Conservation (phyloP, 1,284 basidiomycete species). For the Marasmius fiardii region DNA sequence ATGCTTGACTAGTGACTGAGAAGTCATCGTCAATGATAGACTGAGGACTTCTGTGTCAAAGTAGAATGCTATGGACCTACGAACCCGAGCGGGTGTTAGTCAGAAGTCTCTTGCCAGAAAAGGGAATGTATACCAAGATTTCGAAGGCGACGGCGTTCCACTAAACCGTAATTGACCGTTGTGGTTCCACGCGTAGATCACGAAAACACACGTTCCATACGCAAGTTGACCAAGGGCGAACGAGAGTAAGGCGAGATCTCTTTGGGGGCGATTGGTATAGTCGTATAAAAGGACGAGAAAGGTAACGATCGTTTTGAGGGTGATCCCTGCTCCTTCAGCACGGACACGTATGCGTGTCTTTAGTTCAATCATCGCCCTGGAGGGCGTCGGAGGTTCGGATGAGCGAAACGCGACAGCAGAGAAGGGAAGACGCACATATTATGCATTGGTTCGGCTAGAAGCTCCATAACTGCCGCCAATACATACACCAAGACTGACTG, state of each 20-base stretch:
- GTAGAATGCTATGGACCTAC: constrained; percentile 14
- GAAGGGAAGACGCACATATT: constrained; percentile 47
- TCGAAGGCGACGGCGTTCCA: constrained; percentile 19
- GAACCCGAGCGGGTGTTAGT: neutral
- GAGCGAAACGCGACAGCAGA: constrained; percentile 4
- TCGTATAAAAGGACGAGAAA: constrained; percentile 60
- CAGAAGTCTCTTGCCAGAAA: neutral
- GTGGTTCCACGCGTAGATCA: constrained; percentile 32
- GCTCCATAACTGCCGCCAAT: constrained; percentile 69
- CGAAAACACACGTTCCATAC: constrained; percentile 53
- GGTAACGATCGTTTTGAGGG: constrained; percentile 69
- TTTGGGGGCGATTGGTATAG: constrained; percentile 7
- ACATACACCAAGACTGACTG: constrained; percentile 69
- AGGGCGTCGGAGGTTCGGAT: neutral
- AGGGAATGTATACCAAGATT: constrained; percentile 8
- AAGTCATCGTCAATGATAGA: constrained; percentile 78
- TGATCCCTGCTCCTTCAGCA: constrained; percentile 82
- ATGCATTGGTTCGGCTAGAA: constrained; percentile 82
- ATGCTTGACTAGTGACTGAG: constrained; percentile 89
- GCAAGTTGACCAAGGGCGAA: constrained; percentile 81
- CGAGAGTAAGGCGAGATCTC: constrained; percentile 63
- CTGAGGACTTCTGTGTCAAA: constrained; percentile 53
- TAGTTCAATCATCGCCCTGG: constrained; percentile 67
- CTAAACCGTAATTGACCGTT: constrained; percentile 22
- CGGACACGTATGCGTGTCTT: constrained; percentile 68